These are phyloP conservation scores for Aspergillus awamori DNA, from an alignment of 2,329 filamentous ascomycete genomes.

Conservation along the genomic window DNA sequence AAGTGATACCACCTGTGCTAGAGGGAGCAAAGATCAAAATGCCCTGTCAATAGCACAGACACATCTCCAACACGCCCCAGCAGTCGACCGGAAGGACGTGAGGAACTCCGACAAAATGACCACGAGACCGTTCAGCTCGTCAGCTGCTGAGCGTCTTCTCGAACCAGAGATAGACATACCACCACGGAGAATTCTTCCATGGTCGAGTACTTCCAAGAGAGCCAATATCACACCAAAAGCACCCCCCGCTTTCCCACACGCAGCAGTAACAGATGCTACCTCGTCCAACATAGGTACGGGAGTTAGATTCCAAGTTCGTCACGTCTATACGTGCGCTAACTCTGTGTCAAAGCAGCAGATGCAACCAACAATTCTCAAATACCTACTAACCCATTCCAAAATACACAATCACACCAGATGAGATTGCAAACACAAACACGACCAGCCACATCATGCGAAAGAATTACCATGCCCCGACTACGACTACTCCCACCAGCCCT, in stretches of 20 bases:
- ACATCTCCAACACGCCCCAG: neutral
- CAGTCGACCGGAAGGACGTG: neutral
- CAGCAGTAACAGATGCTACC: neutral
- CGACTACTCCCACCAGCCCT: too few relatives aligned
- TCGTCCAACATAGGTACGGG: slow-evolving; percentile 1
- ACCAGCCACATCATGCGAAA: neutral
- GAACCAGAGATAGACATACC: slow-evolving; percentile 38
- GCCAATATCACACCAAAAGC: slow-evolving; percentile 1
- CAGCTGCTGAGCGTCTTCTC: slow-evolving; percentile 33
- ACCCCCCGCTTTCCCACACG: neutral
- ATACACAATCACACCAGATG: too few relatives aligned
- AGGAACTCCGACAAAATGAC: neutral
- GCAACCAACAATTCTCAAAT: neutral
- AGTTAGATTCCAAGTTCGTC: neutral
- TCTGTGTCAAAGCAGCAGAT: neutral
- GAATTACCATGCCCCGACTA: neutral
- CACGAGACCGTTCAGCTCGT: slow-evolving; percentile 30
- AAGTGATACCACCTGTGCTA: neutral
- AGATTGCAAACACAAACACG: neutral
- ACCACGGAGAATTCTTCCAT: slow-evolving; percentile 47
- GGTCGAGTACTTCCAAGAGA: slow-evolving; percentile 34
- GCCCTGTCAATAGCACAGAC: slow-evolving; percentile 6
- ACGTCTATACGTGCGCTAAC: neutral
- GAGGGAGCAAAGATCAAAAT: neutral
- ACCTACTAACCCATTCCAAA: neutral